Evolutionary conservation across 371 early-diverging fungal genomes (phyloP).

Genomic region (Zychaea mexicana): DNA sequence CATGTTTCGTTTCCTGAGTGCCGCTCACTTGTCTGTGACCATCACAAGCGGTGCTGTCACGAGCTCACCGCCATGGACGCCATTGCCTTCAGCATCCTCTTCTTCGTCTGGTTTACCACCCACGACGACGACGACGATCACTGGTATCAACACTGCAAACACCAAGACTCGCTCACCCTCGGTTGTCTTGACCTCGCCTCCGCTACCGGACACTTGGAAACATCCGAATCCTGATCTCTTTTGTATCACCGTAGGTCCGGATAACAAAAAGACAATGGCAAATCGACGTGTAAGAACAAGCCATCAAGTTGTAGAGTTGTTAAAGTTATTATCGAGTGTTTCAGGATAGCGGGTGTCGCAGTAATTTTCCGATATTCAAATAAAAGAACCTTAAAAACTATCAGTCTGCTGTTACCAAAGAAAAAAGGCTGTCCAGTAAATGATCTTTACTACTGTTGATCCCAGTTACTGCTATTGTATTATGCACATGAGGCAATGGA

Average conservation of each 20-base stretch:
- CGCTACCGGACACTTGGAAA: slow-evolving; percentile 10
- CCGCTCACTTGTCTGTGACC: slow-evolving; percentile 3
- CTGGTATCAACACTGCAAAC: neutral
- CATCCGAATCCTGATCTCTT: slow-evolving; percentile 37
- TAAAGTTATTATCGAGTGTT: slow-evolving; percentile 4
- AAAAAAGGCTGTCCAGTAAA: too few species aligned
- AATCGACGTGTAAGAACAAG: slow-evolving; percentile 73
- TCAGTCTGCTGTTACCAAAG: too few species aligned
- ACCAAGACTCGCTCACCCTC: neutral
- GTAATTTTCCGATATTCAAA: too few species aligned
- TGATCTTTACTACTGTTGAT: too few species aligned
- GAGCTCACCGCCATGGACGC: neutral
- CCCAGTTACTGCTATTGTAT: too few species aligned
- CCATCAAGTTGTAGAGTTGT: slow-evolving; percentile 43
- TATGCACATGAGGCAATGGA: too few species aligned
- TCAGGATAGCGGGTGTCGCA: too few species aligned
- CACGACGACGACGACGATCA: neutral
- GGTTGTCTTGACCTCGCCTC: slow-evolving; percentile 3
- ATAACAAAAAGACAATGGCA: slow-evolving; percentile 82
- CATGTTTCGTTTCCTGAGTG: slow-evolving; percentile 70
- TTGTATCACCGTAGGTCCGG: slow-evolving; percentile 74
- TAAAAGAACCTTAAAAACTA: too few species aligned
- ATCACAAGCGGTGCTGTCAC: neutral
- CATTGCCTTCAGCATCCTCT: neutral
- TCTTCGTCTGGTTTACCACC: neutral